phyloP scores from a whole-genome alignment of 345 rosid species.

The Lepidium aucheri region DNA sequence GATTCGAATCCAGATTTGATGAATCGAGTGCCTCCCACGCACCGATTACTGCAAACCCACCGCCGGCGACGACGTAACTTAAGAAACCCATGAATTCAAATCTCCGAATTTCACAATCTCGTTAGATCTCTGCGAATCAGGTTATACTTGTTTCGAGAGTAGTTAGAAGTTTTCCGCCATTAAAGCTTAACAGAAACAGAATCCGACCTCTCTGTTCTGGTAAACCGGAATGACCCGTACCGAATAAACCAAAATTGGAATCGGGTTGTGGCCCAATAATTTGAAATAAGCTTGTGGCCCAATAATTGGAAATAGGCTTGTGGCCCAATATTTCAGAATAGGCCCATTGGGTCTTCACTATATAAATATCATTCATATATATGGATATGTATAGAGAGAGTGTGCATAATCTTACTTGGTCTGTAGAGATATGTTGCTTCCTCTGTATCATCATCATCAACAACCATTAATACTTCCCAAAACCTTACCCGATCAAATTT shows the following conservation, averaged over 20 bases:
- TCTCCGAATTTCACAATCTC: background rate
- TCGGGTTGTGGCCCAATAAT: background rate
- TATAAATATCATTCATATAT: background rate
- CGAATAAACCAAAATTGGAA: background rate
- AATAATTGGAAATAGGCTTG: background rate
- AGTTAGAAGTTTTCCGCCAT: conserved; percentile 7
- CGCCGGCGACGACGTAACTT: conserved; percentile 43
- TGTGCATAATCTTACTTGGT: background rate
- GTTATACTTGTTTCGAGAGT: background rate
- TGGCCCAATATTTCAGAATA: background rate
- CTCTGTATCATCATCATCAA: conserved; percentile 16
- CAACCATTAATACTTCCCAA: conserved; percentile 23
- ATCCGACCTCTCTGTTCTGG: background rate
- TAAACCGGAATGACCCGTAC: conserved; percentile 3
- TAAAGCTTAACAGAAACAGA: background rate
- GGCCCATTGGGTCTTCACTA: background rate
- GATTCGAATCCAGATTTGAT: conserved; percentile 15
- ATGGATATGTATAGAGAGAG: background rate
- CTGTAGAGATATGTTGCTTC: conserved; percentile 38
- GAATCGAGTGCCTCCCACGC: conserved; percentile 45
- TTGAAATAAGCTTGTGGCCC: background rate
- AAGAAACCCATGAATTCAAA: conserved; percentile 40
- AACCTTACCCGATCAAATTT: conserved; percentile 21
- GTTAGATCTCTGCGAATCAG: background rate
- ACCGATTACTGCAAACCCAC: conserved; percentile 59